A percentile compares a stretch with the other conserved stretches of the same genome.
Conservation (phyloP, 1,284 basidiomycete species). For the Schizophyllum amplum region DNA sequence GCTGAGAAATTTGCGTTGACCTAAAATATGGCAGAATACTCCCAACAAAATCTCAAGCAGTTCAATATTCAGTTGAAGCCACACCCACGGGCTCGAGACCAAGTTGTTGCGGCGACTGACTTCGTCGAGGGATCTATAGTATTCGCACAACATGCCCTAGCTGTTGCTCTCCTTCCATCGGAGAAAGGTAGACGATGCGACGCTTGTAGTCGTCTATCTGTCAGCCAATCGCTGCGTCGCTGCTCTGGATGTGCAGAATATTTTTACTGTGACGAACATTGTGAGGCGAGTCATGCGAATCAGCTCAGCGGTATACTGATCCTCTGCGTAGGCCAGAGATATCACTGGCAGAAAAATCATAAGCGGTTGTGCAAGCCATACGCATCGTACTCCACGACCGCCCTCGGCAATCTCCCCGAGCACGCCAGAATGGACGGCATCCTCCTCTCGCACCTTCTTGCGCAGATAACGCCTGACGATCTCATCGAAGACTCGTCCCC, state of each 20-base stretch:
- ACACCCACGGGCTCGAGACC: constrained; percentile 9
- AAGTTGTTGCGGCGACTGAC: constrained; percentile 32
- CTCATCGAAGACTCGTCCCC: constrained; percentile 19
- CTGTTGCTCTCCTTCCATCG: constrained; percentile 39
- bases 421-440: constrained; percentile 54
- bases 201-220: constrained; percentile 35
- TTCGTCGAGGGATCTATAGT: constrained; percentile 39
- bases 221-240: constrained; percentile 25
- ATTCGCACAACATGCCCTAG: constrained; percentile 34
- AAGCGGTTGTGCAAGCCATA: constrained; percentile 54
- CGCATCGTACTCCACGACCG: constrained; percentile 36
- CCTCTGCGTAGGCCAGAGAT: constrained; percentile 46
- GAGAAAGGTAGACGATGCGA: constrained; percentile 63
- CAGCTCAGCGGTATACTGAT: constrained; percentile 7
- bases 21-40: background rate
- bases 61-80: background rate
- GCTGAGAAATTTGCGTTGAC: too few species aligned
- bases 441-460: constrained; percentile 54
- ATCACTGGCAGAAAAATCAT: constrained; percentile 58
- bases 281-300: constrained; percentile 29
- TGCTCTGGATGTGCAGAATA: constrained; percentile 60
- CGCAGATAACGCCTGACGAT: constrained; percentile 26
- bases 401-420: constrained; percentile 37
- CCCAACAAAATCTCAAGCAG: background rate
- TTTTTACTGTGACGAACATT: constrained; percentile 60